A percentile compares a stretch with the other conserved stretches of the same genome.
Conservation (phyloP, 2,329 filamentous ascomycete species). For the Exophiala lecanii-corni region DNA sequence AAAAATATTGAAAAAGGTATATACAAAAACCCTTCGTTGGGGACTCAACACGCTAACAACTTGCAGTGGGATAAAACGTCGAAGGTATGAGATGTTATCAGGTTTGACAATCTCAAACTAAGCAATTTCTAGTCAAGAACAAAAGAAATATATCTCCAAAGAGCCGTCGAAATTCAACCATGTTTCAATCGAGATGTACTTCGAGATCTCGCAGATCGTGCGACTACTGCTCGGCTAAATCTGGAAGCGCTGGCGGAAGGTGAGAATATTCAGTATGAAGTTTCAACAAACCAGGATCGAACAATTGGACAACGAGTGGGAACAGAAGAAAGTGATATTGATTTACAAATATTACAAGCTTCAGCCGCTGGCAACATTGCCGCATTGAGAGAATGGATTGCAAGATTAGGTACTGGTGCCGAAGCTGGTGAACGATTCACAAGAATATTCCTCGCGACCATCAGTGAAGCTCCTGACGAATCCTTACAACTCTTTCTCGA, state of each 20-base stretch:
- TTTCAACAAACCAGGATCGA: conserved; percentile 37
- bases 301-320: conserved; percentile 44
- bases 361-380: conserved; percentile 76
- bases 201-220: conserved; percentile 92
- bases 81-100: conserved; percentile 55
- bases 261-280: conserved; percentile 82
- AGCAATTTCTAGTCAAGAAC: conserved; percentile 66
- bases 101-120: conserved; percentile 28
- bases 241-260: conserved; percentile 96
- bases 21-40: conserved; percentile 24
- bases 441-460: conserved; percentile 81
- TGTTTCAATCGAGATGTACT: conserved; percentile 98
- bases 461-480: conserved; percentile 75
- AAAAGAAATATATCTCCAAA: conserved; percentile 92
- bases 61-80: conserved; percentile 93
- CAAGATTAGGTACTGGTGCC: conserved; percentile 59
- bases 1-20: conserved; percentile 92
- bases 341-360: conserved; percentile 81
- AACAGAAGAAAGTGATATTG: conserved; percentile 83
- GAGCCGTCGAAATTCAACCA: conserved; percentile 93
- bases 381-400: conserved; percentile 74
- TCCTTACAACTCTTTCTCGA: conserved; percentile 72
- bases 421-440: conserved; percentile 74
- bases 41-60: conserved; percentile 29
- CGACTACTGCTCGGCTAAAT: conserved; percentile 91